Evolutionary conservation across 2,329 filamentous ascomycete genomes (phyloP), one percentile per base, ranked within the genome.

Genomic region (Colletotrichum chlorophyti): DNA sequence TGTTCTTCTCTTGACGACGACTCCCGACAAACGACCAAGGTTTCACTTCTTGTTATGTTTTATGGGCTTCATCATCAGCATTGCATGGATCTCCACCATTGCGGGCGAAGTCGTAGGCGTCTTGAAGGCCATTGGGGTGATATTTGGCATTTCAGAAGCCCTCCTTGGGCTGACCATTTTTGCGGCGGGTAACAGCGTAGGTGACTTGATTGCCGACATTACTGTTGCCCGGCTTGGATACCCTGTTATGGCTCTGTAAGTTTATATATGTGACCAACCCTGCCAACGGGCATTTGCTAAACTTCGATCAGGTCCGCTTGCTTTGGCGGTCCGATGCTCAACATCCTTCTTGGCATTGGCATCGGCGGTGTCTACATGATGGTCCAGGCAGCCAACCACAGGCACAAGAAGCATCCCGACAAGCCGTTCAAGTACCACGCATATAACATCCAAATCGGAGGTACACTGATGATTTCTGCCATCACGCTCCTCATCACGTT

Each of bases 261-360:
- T 82, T 11, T 46, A 31, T 19, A 7, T 32, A 21, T 10, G 7
- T 17, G 2, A 7, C 32, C 14, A 23, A 3, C 38, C 10, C 26
- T 14, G 37, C 4, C 34, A 15, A 24, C 53, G 54, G 31, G 38
- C 29, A 41, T 23, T n/a, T n/a, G 60, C 70, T 74, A 65, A 72
- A 62, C 24, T 23, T 27, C 32, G 31, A 41, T 60, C 61, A 86
- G 83, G 35, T 93, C 91, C 29, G 95, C 95, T 5, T 99, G 95
- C 71, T 97, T 99, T 71, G 95, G 95, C n/a, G 96, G 95, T 0
- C 95, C 95, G 0, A 94, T 99, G 92, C 84, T 99, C 35, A 99
- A 99, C 67, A 99, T 99, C 62, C 78, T 99, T 0, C 84, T 99
- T 4, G 95, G 95, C 0, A 93, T 99, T 49, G 95, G 95, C n/a